phyloP scores from a whole-genome alignment of 495 filamentous ascomycete genomes.

The Talaromyces liani region DNA sequence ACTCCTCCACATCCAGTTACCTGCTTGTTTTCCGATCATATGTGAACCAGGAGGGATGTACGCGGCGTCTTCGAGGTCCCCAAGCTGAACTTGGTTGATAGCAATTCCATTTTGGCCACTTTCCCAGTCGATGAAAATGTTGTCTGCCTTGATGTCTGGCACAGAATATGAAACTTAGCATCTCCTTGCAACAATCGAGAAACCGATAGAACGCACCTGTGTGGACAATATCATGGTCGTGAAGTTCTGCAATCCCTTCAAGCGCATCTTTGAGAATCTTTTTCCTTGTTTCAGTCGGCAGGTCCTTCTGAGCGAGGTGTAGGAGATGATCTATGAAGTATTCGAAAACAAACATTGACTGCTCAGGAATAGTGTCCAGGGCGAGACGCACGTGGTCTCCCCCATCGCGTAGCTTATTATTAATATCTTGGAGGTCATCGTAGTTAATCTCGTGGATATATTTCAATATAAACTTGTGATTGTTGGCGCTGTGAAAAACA shows the following conservation, averaged over 20 bases:
- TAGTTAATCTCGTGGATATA: slow-evolving; percentile 31
- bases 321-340: slow-evolving; percentile 38
- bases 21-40: slow-evolving; percentile 26
- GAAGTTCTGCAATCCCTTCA: slow-evolving; percentile 34
- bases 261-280: slow-evolving; percentile 36
- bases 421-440: slow-evolving; percentile 30
- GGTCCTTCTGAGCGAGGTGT: slow-evolving; percentile 30
- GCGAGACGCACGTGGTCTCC: slow-evolving; percentile 22
- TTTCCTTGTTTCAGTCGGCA: slow-evolving; percentile 29
- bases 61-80: slow-evolving; percentile 38
- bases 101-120: slow-evolving; percentile 18
- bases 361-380: slow-evolving; percentile 35
- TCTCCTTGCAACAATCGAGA: slow-evolving; percentile 8
- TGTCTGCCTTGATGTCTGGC: slow-evolving; percentile 26
- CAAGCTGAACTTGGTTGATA: slow-evolving; percentile 30
- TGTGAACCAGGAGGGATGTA: slow-evolving; percentile 24
- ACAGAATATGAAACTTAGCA: slow-evolving; percentile 2
- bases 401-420: slow-evolving; percentile 27
- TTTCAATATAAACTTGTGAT: slow-evolving; percentile 34
- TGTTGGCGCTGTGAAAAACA: slow-evolving; percentile 21
- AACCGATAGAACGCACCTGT: slow-evolving; percentile 19
- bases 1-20: slow-evolving; percentile 35
- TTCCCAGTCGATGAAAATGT: slow-evolving; percentile 21
- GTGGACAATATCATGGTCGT: slow-evolving; percentile 42
- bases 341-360: slow-evolving; percentile 41